Evolutionary conservation across 257 asterid species (phyloP), one percentile per base, ranked within the genome.

Genomic region (Solanum pimpinellifolium): DNA sequence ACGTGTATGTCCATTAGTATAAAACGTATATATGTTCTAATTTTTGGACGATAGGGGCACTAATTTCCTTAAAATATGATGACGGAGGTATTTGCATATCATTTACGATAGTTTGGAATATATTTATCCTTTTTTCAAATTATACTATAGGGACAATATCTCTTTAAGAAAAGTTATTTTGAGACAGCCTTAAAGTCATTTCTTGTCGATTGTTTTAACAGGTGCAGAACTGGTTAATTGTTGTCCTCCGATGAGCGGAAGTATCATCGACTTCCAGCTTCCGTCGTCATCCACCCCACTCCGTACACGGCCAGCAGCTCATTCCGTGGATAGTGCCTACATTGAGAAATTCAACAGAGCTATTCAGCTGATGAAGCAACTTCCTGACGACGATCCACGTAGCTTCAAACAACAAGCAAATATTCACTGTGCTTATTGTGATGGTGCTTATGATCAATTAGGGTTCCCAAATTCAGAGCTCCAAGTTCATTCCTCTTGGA

Each of bases 341-440:
- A 35, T 89, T 1, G 94, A 91, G 0, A 95, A 95, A 60, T 95
- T 91, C 90, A 88, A 93, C 60, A 85, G 62, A 39, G 98, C 96
- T 10, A 42, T 96, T 1, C 93, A 91, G 83, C 91, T 93, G 41
- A 95, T 96, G 99, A 93, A 90, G 6, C 94, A 94, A 15, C 92
- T 96, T 14, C 99, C 99, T 0, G 96, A 93, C n/a, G 89, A 90
- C 35, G 99, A 96, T 87, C 99, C 99, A 0, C 93, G 98, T 20
- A 96, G 91, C 90, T 96, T 96, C 92, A 93, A 12, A 84, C 94
- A 95, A 33, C 99, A 95, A 16, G 99, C 99, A 3, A 90, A 92
- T 73, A 93, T 96, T 82, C 99, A 96, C 72, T 96, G 98, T 46
- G 98, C 99, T 68, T 96, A 96, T 65, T 96, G 99, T 85, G 93